Percentiles rank a stretch among this genome's conserved stretches.
These are phyloP conservation scores for Strobilomyces echinocephalus DNA, from an alignment of 768 basidiomycete genomes.

Conservation along the genomic window DNA sequence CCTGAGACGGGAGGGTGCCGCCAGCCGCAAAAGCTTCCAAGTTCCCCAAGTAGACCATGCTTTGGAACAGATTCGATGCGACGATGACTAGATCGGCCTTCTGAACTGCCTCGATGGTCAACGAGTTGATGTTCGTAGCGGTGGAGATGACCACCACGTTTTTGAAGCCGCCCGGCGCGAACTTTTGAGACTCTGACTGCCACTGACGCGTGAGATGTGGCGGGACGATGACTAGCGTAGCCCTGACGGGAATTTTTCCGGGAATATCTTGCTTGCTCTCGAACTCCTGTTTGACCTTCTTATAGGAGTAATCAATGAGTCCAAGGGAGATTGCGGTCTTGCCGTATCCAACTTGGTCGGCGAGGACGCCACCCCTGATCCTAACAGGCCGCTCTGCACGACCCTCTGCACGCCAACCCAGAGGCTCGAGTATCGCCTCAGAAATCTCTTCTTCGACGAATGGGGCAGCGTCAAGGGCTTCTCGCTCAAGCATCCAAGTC, in stretches of 20 bases:
- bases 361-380: constrained; percentile 85
- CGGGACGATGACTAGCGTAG: constrained; percentile 81
- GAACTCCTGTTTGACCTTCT: constrained; percentile 56
- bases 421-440: constrained; percentile 77
- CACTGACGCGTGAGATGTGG: constrained; percentile 89
- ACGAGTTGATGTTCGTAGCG: constrained; percentile 63
- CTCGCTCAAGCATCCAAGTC: constrained; percentile 88
- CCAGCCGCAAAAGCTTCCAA: constrained; percentile 66
- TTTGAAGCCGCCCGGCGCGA: constrained; percentile 45
- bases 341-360: constrained; percentile 95
- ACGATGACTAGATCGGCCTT: constrained; percentile 85
- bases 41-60: constrained; percentile 69
- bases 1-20: constrained; percentile 65
- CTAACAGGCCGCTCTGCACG: constrained; percentile 72
- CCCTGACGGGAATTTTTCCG: constrained; percentile 76
- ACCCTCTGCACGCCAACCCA: constrained; percentile 95
- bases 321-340: constrained; percentile 95
- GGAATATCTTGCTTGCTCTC: constrained; percentile 38
- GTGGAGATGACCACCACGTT: constrained; percentile 62
- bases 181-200: constrained; percentile 82
- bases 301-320: constrained; percentile 69
- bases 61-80: constrained; percentile 83
- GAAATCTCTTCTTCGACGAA: constrained; percentile 95
- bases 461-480: constrained; percentile 55
- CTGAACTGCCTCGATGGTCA: constrained; percentile 68